These are phyloP conservation scores for Chlorokybus atmophyticus DNA, from an alignment of 139 green algal genomes.

Conservation along the genomic window DNA sequence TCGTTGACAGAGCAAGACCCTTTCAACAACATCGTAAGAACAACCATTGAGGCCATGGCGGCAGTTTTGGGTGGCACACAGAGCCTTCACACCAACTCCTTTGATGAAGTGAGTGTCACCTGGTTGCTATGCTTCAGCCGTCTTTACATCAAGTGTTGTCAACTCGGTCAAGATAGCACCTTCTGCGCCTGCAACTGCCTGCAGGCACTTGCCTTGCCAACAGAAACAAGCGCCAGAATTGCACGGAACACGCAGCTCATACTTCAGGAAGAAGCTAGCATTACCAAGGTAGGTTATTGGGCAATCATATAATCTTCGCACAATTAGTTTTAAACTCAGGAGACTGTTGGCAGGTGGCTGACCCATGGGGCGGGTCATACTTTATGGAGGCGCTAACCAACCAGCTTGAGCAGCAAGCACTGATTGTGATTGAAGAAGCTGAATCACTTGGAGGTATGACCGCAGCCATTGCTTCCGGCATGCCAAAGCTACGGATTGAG, in stretches of 20 bases:
- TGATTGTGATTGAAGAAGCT: slow-evolving; percentile 39
- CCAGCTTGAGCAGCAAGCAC: slow-evolving; percentile 35
- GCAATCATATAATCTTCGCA: too few relatives aligned
- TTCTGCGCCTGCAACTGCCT: neutral
- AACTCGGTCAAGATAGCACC: neutral
- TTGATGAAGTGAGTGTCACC: slow-evolving; percentile 41
- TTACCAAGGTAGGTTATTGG: slow-evolving; percentile 28
- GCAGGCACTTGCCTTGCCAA: slow-evolving; percentile 44
- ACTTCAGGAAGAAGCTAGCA: slow-evolving; percentile 47
- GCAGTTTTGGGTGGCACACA: slow-evolving; percentile 53
- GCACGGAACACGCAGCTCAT: slow-evolving; percentile 57
- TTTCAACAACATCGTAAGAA: slow-evolving; percentile 29
- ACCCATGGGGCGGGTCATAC: slow-evolving; percentile 52
- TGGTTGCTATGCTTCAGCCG: too few relatives aligned
- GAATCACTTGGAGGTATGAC: slow-evolving; percentile 53
- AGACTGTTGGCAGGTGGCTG: slow-evolving; percentile 39
- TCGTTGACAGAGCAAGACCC: slow-evolving; percentile 25
- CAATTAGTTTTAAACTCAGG: too few relatives aligned
- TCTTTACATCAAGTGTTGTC: too few relatives aligned
- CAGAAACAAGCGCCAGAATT: slow-evolving; percentile 40
- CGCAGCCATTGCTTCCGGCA: slow-evolving; percentile 38
- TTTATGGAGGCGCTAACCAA: slow-evolving; percentile 48
- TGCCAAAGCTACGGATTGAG: slow-evolving; percentile 31
- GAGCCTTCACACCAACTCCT: slow-evolving; percentile 57
- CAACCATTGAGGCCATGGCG: slow-evolving; percentile 35